Evolutionary conservation across 805 yeast species (phyloP).

Genomic region (Candida parachauliodes): DNA sequence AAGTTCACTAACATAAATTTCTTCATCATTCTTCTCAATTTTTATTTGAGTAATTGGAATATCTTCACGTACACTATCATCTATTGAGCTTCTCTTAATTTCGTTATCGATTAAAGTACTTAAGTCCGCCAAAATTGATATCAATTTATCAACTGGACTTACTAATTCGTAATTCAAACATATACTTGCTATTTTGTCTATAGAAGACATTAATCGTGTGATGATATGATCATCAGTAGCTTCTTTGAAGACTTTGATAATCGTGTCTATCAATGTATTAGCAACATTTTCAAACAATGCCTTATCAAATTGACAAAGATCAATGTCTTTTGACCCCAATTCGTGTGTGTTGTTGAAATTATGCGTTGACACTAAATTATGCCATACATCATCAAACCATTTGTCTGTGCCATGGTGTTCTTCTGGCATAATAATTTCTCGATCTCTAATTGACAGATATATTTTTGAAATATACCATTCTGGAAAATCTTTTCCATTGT

Average conservation of each 20-base stretch:
- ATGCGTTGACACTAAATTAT: conserved; percentile 56
- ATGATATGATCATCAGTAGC: conserved; percentile 90
- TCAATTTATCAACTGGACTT: conserved; percentile 59
- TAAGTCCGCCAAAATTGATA: conserved; percentile 63
- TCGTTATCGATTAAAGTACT: conserved; percentile 55
- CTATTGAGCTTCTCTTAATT: conserved; percentile 17
- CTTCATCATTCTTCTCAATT: conserved; percentile 51
- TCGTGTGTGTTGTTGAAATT: conserved; percentile 26
- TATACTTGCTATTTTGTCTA: conserved; percentile 79
- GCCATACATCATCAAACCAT: conserved; percentile 89
- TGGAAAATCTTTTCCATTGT: conserved; percentile 74
- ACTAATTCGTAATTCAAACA: conserved; percentile 61
- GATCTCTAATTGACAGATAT: conserved; percentile 72
- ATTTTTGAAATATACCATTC: conserved; percentile 80
- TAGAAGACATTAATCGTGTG: conserved; percentile 79
- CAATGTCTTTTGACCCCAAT: conserved; percentile 3
- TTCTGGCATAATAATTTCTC: conserved; percentile 96
- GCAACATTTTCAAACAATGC: conserved; percentile 65
- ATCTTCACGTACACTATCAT: conserved; percentile 33
- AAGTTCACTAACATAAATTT: conserved; percentile 73
- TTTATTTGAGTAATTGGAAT: conserved; percentile 45
- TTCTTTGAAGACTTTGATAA: conserved; percentile 75
- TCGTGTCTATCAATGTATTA: conserved; percentile 62
- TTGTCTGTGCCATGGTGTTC: conserved; percentile 92
- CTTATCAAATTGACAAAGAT: conserved; percentile 58